Evolutionary conservation across 176 grass and related monocot species (phyloP).

Genomic region (Melocanna baccifera): DNA sequence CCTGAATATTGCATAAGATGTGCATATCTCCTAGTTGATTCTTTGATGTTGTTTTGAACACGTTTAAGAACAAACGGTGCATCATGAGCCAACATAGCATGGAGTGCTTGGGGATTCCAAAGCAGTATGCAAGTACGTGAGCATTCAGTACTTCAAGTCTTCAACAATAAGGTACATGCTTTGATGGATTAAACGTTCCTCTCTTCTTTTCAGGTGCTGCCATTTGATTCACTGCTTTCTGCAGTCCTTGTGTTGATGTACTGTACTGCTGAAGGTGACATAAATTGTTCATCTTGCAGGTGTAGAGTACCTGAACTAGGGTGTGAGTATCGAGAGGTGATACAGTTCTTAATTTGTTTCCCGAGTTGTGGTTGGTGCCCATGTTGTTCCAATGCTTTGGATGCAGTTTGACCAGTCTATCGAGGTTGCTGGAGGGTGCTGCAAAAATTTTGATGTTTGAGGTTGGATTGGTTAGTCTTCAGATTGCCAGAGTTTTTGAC

Average conservation of each 20-base stretch:
- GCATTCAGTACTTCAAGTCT: not conserved
- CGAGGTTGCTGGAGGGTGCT: not conserved
- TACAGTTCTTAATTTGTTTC: slow-evolving; percentile 4
- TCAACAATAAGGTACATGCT: not conserved
- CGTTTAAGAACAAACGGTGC: not conserved
- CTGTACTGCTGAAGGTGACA: not conserved
- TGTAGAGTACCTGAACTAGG: slow-evolving; percentile 22
- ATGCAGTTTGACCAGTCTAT: not conserved
- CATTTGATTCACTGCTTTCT: slow-evolving; percentile 13
- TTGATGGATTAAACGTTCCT: not conserved
- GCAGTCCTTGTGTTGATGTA: not conserved
- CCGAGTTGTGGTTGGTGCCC: not conserved
- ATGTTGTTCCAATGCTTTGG: not conserved
- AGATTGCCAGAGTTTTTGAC: slow-evolving; percentile 37
- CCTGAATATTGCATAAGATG: slow-evolving; percentile 72
- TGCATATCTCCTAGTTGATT: slow-evolving; percentile 42
- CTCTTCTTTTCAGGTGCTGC: slow-evolving; percentile 42
- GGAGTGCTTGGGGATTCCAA: slow-evolving; percentile 20
- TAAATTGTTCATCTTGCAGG: slow-evolving; percentile 8
- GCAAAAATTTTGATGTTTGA: not conserved
- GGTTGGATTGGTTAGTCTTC: not conserved
- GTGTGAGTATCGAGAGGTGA: slow-evolving; percentile 8
- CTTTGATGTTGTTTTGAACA: slow-evolving; percentile 27
- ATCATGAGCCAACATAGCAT: slow-evolving; percentile 4
- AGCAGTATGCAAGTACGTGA: slow-evolving; percentile 26